A percentile compares a stretch with the other conserved stretches of the same genome.
Evolutionary conservation across 1,139 yeast species (phyloP).

Genomic region (Geotrichum restrictum): DNA sequence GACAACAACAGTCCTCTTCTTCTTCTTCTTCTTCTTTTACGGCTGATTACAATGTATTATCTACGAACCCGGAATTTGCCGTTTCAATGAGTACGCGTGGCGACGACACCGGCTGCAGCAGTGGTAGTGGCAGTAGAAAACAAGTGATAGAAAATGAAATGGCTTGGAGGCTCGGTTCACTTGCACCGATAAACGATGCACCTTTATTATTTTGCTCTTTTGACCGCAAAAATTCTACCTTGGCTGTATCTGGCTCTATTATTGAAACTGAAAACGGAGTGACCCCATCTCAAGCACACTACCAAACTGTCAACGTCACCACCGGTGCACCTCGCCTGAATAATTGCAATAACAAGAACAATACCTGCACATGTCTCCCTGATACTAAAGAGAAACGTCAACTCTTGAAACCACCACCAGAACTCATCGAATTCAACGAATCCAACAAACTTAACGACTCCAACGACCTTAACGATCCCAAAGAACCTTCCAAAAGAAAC

Average conservation of each 20-base stretch:
- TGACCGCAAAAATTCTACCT: not conserved
- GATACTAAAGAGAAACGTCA: too few relatives aligned
- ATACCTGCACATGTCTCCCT: too few relatives aligned
- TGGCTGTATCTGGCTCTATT: not conserved
- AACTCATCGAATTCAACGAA: too few relatives aligned
- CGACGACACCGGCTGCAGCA: not conserved
- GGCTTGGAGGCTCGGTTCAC: conserved; percentile 14
- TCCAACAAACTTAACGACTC: too few relatives aligned
- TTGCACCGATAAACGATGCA: conserved; percentile 4
- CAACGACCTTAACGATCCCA: too few relatives aligned
- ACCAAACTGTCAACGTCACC: not conserved
- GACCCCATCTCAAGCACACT: not conserved
- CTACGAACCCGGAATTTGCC: not conserved
- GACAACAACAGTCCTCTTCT: too few relatives aligned
- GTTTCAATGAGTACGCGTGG: not conserved
- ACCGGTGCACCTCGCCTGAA: not conserved
- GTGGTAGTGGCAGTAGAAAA: too few relatives aligned
- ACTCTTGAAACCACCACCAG: too few relatives aligned
- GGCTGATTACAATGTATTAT: not conserved
- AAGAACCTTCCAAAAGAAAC: too few relatives aligned
- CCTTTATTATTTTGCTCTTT: conserved; percentile 13
- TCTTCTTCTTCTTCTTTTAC: too few relatives aligned
- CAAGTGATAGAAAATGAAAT: conserved; percentile 3
- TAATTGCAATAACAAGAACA: too few relatives aligned
- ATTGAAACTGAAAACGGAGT: conserved; percentile 6